Evolutionary conservation across 495 filamentous ascomycete genomes (phyloP), one percentile per base, ranked within the genome.

Genomic region (Penicillium herquei): DNA sequence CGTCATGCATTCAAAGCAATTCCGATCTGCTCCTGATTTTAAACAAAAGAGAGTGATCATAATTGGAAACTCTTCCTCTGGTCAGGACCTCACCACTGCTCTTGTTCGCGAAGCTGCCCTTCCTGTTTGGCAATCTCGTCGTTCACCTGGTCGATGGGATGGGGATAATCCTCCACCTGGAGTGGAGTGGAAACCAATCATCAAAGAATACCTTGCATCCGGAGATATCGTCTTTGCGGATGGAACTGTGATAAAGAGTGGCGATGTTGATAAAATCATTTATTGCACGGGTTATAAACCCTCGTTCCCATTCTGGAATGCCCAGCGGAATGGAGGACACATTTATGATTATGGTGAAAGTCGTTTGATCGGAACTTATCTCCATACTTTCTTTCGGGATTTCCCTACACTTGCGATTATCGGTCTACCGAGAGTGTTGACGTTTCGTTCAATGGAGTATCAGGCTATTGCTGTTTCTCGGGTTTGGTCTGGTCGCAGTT

Each of bases 371-470:
- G 46, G 46, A 6, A 49, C 26, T 18, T 49, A 49, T 49, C 46
- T 49, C 1, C 46, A 49, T 37, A 49, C 46, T 10, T 49, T 49
- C 31, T 33, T 49, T 30, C 4, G 4, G 31, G 32, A 49, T 13
- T 14, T 35, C 6, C 46, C 30, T 35, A 34, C 26, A 6, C 1
- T 49, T 12, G 46, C 46, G 9, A 35, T 49, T 4, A 49, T 49
- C 17, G 46, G 46, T n/a, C 8, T 49, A 5, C 46, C 46, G 14
- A 33, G 46, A 18, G 46, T 49, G 9, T 37, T 49, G 32, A 49
- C 46, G n/a, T 49, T 49, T 49, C 46, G 46, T 16, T 49, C 46
- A 11, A 49, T 49, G 46, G 46, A 49, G 46, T 49, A 49, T 17
- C 46, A 49, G 17, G 46, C 46, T 34, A 49, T 49, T 10, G 46